Conservation (phyloP, 1,284 basidiomycete species). For the Rhodotorula sp. region DNA sequence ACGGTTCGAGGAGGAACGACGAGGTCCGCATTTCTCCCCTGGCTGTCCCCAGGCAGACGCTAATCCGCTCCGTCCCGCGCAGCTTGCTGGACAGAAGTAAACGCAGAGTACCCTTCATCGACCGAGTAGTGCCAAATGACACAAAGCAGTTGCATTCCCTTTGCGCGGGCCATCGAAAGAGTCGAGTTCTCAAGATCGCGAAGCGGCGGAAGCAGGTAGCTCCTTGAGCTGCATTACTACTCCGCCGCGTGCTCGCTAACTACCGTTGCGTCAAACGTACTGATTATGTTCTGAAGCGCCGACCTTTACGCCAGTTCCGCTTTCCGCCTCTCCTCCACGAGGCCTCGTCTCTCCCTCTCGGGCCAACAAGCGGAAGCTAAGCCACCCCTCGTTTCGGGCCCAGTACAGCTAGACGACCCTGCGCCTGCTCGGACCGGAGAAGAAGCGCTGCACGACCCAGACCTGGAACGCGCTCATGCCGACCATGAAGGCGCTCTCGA, state of each 20-base stretch:
- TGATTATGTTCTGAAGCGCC: no score
- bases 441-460: conserved; percentile 38
- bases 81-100: not conserved
- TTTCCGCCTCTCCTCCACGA: no score
- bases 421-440: conserved; percentile 28
- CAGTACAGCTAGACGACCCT: conserved; percentile 14
- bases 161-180: no score
- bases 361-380: not conserved
- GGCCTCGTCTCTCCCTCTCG: not conserved
- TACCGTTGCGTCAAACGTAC: no score
- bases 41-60: not conserved
- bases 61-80: not conserved
- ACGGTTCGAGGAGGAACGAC: not conserved
- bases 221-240: no score
- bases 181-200: no score
- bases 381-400: not conserved
- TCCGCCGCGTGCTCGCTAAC: no score
- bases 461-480: conserved; percentile 47
- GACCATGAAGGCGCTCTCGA: conserved; percentile 44
- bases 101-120: not conserved
- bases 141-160: not conserved
- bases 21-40: not conserved
- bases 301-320: no score
- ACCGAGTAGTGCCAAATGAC: not conserved
- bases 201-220: no score